Evolutionary conservation across 2,329 filamentous ascomycete species (phyloP).

Genomic region (Claviceps purpurea): DNA sequence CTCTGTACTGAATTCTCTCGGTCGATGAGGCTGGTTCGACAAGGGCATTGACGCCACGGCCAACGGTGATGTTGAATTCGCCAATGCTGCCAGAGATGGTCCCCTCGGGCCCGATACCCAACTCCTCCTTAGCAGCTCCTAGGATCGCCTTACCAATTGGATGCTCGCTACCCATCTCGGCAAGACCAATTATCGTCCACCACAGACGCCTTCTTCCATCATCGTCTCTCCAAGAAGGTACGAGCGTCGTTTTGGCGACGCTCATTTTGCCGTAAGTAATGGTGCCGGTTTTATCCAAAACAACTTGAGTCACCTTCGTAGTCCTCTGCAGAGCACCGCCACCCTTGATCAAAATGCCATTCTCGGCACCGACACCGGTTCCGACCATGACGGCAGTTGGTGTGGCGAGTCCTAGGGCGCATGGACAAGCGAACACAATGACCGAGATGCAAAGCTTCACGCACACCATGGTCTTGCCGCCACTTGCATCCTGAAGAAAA

Average conservation of each 20-base stretch:
- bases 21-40: slow-evolving; percentile 62
- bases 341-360: slow-evolving; percentile 96
- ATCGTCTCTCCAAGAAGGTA: slow-evolving; percentile 53
- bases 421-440: slow-evolving; percentile 95
- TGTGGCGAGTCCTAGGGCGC: slow-evolving; percentile 87
- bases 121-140: slow-evolving; percentile 57
- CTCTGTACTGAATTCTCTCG: slow-evolving; percentile 59
- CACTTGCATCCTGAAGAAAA: slow-evolving; percentile 66
- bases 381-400: slow-evolving; percentile 98
- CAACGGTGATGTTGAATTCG: slow-evolving; percentile 72
- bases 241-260: slow-evolving; percentile 59
- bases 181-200: slow-evolving; percentile 94
- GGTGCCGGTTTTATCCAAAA: slow-evolving; percentile 93
- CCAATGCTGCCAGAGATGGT: slow-evolving; percentile 72
- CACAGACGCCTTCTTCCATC: slow-evolving; percentile 62
- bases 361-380: slow-evolving; percentile 88
- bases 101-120: slow-evolving; percentile 58
- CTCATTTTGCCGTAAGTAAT: slow-evolving; percentile 93
- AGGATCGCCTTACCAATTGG: slow-evolving; percentile 87
- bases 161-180: slow-evolving; percentile 91
- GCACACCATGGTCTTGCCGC: slow-evolving; percentile 91
- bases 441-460: slow-evolving; percentile 96
- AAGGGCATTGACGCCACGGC: slow-evolving; percentile 68
- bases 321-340: slow-evolving; percentile 83
- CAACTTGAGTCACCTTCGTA: slow-evolving; percentile 78